Base-by-base conservation (phyloP, 2,329 filamentous ascomycete genomes). In the Kalmusia sp. region DNA sequence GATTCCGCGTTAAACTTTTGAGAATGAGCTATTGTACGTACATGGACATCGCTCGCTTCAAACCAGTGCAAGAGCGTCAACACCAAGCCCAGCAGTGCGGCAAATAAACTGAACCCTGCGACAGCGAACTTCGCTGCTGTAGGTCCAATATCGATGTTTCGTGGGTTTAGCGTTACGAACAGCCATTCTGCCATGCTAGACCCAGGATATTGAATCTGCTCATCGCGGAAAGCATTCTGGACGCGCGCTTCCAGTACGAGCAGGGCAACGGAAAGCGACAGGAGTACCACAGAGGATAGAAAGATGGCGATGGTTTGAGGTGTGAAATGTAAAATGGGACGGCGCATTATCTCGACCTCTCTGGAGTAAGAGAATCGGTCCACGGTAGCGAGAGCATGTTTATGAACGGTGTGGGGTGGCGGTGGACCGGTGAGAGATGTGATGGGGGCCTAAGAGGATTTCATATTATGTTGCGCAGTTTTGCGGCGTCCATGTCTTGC, bases 181-280 rank as follows among this genome's bases (percentile, higher is more conserved):
- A 43, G 17, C 49, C 52, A 60, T 48, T 62, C 59, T 28, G 48
- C 57, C 7, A 59, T 24, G 19, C 45, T 54, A 7, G 51, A 52
- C 5, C 48, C 48, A 12, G 59, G 59, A 12, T 51, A 49, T 25
- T 62, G 59, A 15, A 59, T 30, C n/a, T 15, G 8, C 3, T 57
- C 6, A 21, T 44, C 17, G 9, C 30, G 33, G 22, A 57, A 59
- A 0, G 49, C 59, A 30, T 44, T 28, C 4, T 34, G 19, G 14
- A 56, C 38, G 30, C 54, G 37, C 4, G 38, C 19, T 39, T 62
- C 40, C 3, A 62, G 31, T 4, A 51, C 39, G 15, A 62, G 19
- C 2, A 38, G 25, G 5, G 53, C 33, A 15, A 55, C 54, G 2
- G 49, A 49, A 2, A 62, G 38, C 1, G 27, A 21, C 14, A 57